Percentiles rank a stretch among this genome's conserved stretches.
Conservation (phyloP, 768 basidiomycete species). For the Lactarius evosmus region DNA sequence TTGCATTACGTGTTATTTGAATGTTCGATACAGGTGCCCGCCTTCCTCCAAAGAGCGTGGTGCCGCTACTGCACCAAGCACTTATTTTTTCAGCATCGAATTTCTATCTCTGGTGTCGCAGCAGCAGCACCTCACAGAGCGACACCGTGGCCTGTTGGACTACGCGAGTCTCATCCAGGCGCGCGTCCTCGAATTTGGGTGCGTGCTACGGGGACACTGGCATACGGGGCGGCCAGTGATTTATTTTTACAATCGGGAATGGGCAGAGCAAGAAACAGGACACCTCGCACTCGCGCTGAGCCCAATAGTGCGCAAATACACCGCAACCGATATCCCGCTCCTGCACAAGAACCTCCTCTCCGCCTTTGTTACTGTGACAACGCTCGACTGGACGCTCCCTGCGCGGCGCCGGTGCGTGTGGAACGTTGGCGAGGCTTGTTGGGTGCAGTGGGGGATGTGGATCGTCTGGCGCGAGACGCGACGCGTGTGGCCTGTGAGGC, state of each 20-base stretch:
- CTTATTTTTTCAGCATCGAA: conserved; percentile 50
- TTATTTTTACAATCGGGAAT: background rate
- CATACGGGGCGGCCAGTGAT: too few species aligned
- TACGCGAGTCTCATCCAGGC: conserved; percentile 40
- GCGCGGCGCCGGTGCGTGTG: conserved; percentile 17
- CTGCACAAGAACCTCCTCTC: conserved; percentile 25
- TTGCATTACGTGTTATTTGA: background rate
- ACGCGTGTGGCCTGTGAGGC: too few species aligned
- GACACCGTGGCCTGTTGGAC: conserved; percentile 43
- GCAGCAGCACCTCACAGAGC: conserved; percentile 45
- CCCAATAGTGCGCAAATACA: conserved; percentile 24
- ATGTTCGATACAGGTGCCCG: too few species aligned
- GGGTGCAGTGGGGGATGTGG: conserved; percentile 18
- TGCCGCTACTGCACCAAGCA: too few species aligned
- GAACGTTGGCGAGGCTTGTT: conserved; percentile 18
- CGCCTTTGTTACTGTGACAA: background rate
- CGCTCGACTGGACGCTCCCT: conserved; percentile 24
- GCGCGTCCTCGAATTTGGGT: conserved; percentile 77
- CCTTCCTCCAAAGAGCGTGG: too few species aligned
- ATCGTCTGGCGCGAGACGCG: conserved; percentile 11
- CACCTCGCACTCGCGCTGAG: conserved; percentile 25
- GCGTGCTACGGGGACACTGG: conserved; percentile 18
- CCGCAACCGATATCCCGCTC: conserved; percentile 26
- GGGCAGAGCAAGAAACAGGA: conserved; percentile 27
- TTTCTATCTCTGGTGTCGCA: conserved; percentile 60